A percentile compares a stretch with the other conserved stretches of the same genome.
These are phyloP conservation scores for Helicostylum pulchrum DNA, from an alignment of 192 early-diverging fungal species.

Conservation along the genomic window DNA sequence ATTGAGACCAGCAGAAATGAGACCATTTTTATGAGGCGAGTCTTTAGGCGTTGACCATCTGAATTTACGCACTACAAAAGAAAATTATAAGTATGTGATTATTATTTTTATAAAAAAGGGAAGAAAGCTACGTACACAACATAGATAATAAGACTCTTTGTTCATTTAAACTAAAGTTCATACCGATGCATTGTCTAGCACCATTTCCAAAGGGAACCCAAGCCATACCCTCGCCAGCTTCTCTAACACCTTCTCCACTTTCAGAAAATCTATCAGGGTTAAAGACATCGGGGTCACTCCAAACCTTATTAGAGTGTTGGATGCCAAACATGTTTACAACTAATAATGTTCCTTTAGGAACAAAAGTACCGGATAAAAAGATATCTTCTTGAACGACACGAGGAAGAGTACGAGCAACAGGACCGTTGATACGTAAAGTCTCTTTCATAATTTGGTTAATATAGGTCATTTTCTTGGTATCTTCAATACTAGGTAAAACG, in stretches of 20 bases:
- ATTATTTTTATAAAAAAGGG: background rate
- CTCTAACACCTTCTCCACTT: background rate
- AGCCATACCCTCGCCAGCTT: background rate
- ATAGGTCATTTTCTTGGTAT: conserved; percentile 50
- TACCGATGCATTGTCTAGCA: conserved; percentile 56
- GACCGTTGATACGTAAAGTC: background rate
- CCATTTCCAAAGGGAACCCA: conserved; percentile 61
- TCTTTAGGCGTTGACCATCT: conserved; percentile 9
- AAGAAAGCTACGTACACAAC: conserved; percentile 30
- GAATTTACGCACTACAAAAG: conserved; percentile 20
- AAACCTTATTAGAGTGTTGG: conserved; percentile 21
- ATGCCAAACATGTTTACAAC: conserved; percentile 14
- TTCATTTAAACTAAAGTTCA: conserved; percentile 58
- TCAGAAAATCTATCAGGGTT: conserved; percentile 45
- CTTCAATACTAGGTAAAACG: conserved; percentile 46
- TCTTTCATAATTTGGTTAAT: conserved; percentile 53
- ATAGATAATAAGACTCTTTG: conserved; percentile 54
- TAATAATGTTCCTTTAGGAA: conserved; percentile 28
- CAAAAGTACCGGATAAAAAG: conserved; percentile 10
- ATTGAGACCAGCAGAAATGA: background rate
- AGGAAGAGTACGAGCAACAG: background rate
- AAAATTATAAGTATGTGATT: background rate
- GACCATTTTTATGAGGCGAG: conserved; percentile 7
- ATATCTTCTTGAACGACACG: conserved; percentile 19
- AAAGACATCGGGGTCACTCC: conserved; percentile 42